These are phyloP conservation scores for Globisporangium viniferum DNA, from an alignment of 352 stramenopile genomes.

Conservation along the genomic window DNA sequence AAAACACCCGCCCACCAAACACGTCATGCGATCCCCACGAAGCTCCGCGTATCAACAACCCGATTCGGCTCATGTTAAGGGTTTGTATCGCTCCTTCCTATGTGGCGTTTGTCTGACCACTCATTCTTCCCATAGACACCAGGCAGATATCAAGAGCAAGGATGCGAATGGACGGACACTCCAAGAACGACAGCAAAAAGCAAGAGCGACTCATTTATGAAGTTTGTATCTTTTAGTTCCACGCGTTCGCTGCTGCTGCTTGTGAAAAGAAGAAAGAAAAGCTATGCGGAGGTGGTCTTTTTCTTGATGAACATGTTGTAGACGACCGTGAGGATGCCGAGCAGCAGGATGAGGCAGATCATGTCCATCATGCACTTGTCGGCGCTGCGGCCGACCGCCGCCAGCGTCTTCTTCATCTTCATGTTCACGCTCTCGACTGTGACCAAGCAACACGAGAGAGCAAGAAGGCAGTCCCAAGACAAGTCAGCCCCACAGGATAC, in stretches of 20 bases:
- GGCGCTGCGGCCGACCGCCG: constrained; percentile 61
- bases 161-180: background rate
- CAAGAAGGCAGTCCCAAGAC: background rate
- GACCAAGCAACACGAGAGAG: background rate
- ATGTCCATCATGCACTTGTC: constrained; percentile 91
- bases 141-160: background rate
- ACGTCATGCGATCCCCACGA: background rate
- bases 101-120: background rate
- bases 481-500: background rate
- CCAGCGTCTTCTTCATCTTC: constrained; percentile 85
- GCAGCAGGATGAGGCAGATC: constrained; percentile 85
- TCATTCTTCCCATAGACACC: background rate
- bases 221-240: background rate
- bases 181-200: background rate
- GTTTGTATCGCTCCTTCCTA: background rate
- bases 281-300: constrained; percentile 6
- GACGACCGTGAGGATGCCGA: constrained; percentile 77
- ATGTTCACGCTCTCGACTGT: constrained; percentile 80
- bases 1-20: background rate
- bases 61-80: background rate
- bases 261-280: background rate
- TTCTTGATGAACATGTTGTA: constrained; percentile 91
- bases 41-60: background rate
- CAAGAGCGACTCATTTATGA: background rate
- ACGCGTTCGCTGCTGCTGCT: background rate